Percentiles rank a stretch among this genome's conserved stretches.
phyloP scores from a whole-genome alignment of 148 eudicot species.

The Spergularia marina region DNA sequence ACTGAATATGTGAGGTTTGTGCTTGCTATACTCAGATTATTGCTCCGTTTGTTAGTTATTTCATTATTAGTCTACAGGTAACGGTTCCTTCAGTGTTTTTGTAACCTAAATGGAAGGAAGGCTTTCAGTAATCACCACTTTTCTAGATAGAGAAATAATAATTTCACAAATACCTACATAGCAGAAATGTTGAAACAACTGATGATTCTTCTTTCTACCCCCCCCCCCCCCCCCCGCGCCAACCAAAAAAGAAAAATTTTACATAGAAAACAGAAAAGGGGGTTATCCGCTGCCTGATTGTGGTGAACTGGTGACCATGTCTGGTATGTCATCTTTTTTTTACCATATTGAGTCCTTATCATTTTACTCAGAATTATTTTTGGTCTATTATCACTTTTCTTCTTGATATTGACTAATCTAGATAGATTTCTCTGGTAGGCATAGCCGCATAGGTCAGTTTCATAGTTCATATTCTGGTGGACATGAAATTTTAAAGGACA shows the following conservation, averaged over 20 bases:
- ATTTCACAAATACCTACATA: neutral
- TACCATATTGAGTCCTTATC: no score
- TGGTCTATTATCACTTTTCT: neutral
- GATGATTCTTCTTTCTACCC: neutral
- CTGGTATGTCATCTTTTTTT: neutral
- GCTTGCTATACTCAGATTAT: slow-evolving; percentile 4
- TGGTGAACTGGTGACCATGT: neutral
- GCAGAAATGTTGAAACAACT: slow-evolving; percentile 3
- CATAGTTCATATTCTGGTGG: neutral
- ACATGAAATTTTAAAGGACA: neutral
- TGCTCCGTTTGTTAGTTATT: slow-evolving; percentile 1
- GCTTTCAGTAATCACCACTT: neutral
- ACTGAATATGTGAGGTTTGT: slow-evolving; percentile 28
- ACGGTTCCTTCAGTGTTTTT: slow-evolving; percentile 4
- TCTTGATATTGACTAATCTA: neutral
- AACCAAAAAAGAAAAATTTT: neutral
- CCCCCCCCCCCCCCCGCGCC: neutral
- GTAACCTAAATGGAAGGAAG: neutral
- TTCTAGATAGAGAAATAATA: neutral
- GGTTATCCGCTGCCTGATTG: neutral
- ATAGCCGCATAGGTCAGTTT: neutral
- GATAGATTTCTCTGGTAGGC: neutral
- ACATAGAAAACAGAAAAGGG: no score
- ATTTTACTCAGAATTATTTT: no score
- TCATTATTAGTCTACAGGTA: neutral